Evolutionary conservation across 176 grass and related monocot genomes (phyloP), one percentile per base, ranked within the genome.

Genomic region (Elaeis guineensis): DNA sequence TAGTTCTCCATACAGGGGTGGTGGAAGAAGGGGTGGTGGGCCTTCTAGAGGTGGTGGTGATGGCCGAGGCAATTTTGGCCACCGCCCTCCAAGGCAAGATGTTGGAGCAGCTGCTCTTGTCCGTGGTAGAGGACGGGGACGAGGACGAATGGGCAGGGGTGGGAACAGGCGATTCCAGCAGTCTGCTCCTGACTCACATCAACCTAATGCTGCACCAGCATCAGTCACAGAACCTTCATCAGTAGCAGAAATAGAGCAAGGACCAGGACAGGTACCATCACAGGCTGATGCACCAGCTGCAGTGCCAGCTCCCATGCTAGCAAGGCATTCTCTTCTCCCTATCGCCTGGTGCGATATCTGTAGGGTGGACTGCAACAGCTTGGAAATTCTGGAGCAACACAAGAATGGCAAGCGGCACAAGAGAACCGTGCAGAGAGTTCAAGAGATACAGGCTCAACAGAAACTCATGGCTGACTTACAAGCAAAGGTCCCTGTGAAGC

Each of bases 261-360:
- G 35, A 44, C 8, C 52, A 28, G 54, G 22, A 30, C 69, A 16
- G 55, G 28, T 44, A 5, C 54, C 56, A 62, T 50, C 61, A 58
- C 58, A 16, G 55, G 28, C 53, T 23, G 23, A 5, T 57, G 55
- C 61, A 58, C 58, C 56, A 22, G 21, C 25, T 49, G 52, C 55
- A 57, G 18, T 48, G 1, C 21, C 30, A 48, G 50, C 52, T 69
- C 69, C 20, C 21, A 23, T 19, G 21, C 2, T 51, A 8, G 30
- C 66, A 60, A 25, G 4, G 19, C 59, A 7, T 23, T 61, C 52
- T 74, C 49, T 61, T 26, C 71, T 59, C 30, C 66, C 70, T 50
- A 39, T 57, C 75, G 78, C 78, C 30, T 87, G 84, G 84, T 87
- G 84, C 21, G 78, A 87, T 63, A 71, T 87, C 78, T 87, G 84